Evolutionary conservation across 2,329 filamentous ascomycete species (phyloP), one percentile per base, ranked within the genome.

Genomic region (Hymenoscyphus salicellus): DNA sequence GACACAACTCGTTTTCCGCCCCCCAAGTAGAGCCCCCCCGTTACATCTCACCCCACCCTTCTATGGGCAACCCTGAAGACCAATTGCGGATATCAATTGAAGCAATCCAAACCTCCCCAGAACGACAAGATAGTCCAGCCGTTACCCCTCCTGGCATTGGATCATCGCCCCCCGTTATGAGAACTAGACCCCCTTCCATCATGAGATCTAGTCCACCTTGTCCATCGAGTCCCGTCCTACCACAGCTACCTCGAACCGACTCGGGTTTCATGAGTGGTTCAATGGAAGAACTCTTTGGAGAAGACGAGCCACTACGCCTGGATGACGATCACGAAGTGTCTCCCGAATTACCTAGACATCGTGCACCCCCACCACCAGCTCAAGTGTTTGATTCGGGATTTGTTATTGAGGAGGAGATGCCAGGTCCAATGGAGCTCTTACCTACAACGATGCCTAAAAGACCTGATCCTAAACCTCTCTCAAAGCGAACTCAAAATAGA

Each of bases 261-360:
- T 93, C 91, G 16, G 91, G 91, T 1, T 96, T 96, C 73, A 91
- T 93, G 84, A 95, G 91, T 74, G 90, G 89, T n/a, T 85, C 87
- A 6, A 76, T 89, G 11, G 73, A 75, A 17, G 73, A 74, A 5
- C 81, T 88, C 5, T 85, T 92, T 65, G 89, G 89, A 43, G 86
- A 91, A 28, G 78, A 80, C 28, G 75, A 79, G 38, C 70, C 66
- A 26, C 17, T 33, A 36, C 66, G 74, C 46, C 71, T 73, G 16
- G 76, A 74, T 17, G 69, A 75, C 3, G 75, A 78, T 68, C 76
- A 77, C 17, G 73, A 75, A 32, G 68, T 75, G 46, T 75, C 74
- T 52, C 70, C 74, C 33, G 74, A 76, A 36, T 75, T 78, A 63
- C 73, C 69, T 23, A 63, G 59, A 38, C 65, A 68, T 38, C 67